Evolutionary conservation across 306 rosid genomes (phyloP).

Genomic region (Sophora flavescens): DNA sequence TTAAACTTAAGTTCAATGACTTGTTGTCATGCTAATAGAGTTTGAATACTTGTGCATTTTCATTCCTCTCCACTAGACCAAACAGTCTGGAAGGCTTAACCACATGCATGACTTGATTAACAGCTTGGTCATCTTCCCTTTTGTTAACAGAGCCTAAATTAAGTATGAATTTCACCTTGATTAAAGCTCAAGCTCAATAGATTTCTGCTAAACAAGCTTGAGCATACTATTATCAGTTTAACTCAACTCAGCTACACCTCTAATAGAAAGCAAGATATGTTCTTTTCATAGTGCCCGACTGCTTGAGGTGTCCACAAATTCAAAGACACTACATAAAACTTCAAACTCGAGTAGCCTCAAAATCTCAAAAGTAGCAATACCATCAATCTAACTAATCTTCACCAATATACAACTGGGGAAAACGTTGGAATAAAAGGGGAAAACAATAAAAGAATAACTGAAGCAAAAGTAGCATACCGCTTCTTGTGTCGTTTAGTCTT

Average conservation of each 20-base stretch:
- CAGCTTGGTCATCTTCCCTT: not conserved
- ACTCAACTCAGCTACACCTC: not conserved
- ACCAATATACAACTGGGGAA: not conserved
- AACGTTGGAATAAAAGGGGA: not conserved
- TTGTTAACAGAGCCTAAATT: not conserved
- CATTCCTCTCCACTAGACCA: no score
- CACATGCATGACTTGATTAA: conserved; percentile 9
- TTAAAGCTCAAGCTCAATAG: not conserved
- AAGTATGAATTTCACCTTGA: conserved; percentile 13
- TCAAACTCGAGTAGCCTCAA: conserved; percentile 32
- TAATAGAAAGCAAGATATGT: not conserved
- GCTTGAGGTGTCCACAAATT: not conserved
- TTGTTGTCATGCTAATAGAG: no score
- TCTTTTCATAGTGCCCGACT: conserved; percentile 2
- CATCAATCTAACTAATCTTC: conserved; percentile 28
- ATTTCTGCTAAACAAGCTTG: conserved; percentile 11
- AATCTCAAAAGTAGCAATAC: not conserved
- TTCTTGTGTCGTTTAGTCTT: conserved; percentile 90
- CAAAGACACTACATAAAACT: conserved; percentile 15
- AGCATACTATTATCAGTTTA: conserved; percentile 11
- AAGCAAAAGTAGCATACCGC: conserved; percentile 57
- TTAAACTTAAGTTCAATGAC: no score
- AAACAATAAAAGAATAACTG: not conserved
- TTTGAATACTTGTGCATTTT: no score
- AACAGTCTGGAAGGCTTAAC: not conserved